phyloP scores from a whole-genome alignment of 257 asterid genomes.

The Buddleja alternifolia region DNA sequence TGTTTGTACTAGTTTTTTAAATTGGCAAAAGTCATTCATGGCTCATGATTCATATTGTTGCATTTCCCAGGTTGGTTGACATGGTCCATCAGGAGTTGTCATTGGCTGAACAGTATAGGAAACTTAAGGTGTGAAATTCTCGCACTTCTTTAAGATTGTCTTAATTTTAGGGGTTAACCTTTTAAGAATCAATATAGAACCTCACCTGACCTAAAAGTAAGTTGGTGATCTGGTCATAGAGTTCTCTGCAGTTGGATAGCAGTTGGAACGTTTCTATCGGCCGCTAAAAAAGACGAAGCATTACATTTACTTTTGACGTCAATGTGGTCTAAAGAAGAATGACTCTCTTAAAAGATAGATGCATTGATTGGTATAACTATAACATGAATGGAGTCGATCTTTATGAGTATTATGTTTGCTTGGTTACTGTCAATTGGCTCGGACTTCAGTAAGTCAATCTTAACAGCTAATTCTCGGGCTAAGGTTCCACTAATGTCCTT shows the following conservation, averaged over 20 bases:
- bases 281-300: not conserved
- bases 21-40: constrained; percentile 29
- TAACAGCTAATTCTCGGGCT: not conserved
- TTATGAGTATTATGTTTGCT: constrained; percentile 14
- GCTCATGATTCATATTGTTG: constrained; percentile 30
- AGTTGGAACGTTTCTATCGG: not conserved
- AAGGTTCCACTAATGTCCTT: too few relatives aligned
- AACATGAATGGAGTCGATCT: not conserved
- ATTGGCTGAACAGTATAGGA: constrained; percentile 86
- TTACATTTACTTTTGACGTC: not conserved
- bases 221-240: constrained; percentile 5
- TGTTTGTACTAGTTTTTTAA: constrained; percentile 23
- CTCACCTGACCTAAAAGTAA: not conserved
- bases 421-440: not conserved
- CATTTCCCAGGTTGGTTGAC: constrained; percentile 74
- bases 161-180: not conserved
- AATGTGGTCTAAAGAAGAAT: constrained; percentile 1
- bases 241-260: constrained; percentile 4
- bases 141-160: constrained; percentile 22
- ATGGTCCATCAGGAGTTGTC: constrained; percentile 90
- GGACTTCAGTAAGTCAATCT: constrained; percentile 10
- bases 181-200: not conserved
- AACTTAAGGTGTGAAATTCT: constrained; percentile 69
- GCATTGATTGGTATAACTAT: not conserved
- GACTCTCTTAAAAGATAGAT: not conserved